These are phyloP conservation scores for Fusarium poae DNA, from an alignment of 2,329 filamentous ascomycete species.

Conservation along the genomic window DNA sequence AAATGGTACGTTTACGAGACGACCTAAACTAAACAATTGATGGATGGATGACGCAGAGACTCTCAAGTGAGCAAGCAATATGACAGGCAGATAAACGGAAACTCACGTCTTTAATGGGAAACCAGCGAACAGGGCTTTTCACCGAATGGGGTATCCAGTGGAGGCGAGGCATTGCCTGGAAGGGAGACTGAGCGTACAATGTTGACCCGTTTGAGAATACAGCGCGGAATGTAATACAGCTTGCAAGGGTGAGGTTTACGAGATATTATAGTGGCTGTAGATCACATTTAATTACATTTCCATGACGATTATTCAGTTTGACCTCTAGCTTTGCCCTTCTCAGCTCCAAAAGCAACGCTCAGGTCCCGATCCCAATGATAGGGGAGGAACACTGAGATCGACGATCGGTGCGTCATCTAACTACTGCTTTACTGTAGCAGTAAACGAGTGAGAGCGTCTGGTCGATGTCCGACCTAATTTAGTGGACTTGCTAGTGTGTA, in stretches of 20 bases:
- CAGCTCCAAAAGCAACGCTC: conserved; percentile 7
- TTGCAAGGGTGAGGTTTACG: conserved; percentile 9
- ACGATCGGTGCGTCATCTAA: conserved; percentile 19
- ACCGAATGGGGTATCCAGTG: conserved; percentile 6
- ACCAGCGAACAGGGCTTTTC: not conserved
- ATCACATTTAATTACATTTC: not conserved
- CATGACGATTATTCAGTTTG: conserved; percentile 1
- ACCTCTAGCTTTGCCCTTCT: not conserved
- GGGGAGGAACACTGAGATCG: conserved; percentile 3
- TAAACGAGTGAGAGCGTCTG: not conserved
- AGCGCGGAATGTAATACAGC: not conserved
- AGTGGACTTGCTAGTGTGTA: not conserved
- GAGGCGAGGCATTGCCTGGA: conserved; percentile 1
- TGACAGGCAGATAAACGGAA: conserved; percentile 6
- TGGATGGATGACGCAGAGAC: conserved; percentile 6
- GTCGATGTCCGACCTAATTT: not conserved
- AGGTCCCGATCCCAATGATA: conserved; percentile 19
- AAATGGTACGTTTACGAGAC: not conserved
- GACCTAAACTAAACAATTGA: not conserved
- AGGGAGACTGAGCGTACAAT: not conserved
- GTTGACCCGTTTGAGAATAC: not conserved
- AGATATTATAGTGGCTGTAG: conserved; percentile 8
- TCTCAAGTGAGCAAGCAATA: not conserved
- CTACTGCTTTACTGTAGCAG: not conserved
- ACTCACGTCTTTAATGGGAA: conserved; percentile 10